Conservation (phyloP, 768 basidiomycete genomes). For the Kwoniella europaea region DNA sequence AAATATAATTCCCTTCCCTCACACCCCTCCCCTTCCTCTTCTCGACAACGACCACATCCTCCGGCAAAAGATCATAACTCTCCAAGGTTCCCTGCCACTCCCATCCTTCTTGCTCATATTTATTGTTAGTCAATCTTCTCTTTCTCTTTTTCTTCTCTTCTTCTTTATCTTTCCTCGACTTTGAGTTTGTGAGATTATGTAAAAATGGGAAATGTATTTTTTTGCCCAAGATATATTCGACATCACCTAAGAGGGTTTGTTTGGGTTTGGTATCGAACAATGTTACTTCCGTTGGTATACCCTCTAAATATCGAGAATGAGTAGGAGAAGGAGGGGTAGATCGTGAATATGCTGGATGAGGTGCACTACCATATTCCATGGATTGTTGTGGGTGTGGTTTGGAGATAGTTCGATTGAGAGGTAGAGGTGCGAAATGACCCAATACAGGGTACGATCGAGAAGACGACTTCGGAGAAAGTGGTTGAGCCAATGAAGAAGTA, state of each 20-base stretch:
- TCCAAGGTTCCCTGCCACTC: constrained; percentile 3
- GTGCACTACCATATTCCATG: background rate
- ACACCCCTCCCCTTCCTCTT: constrained; percentile 34
- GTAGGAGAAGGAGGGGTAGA: constrained; percentile 1
- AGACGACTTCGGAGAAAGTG: constrained; percentile 5
- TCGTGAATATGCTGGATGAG: constrained; percentile 16
- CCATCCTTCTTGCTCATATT: constrained; percentile 30
- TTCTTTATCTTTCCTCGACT: constrained; percentile 1
- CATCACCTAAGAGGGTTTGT: constrained; percentile 36
- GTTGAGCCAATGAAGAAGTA: constrained; percentile 12
- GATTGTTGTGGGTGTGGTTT: background rate
- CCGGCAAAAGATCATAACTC: background rate
- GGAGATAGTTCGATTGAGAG: background rate
- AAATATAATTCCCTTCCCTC: constrained; percentile 45
- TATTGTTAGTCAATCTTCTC: constrained; percentile 31
- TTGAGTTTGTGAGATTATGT: background rate
- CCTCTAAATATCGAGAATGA: background rate
- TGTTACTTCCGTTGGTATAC: constrained; percentile 34
- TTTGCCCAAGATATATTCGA: constrained; percentile 46
- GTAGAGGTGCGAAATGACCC: constrained; percentile 14
- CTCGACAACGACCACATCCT: constrained; percentile 23
- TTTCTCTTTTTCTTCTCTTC: constrained; percentile 16
- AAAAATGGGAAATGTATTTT: constrained; percentile 45
- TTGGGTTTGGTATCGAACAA: constrained; percentile 37
- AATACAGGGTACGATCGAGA: background rate